Base-by-base conservation (phyloP, 345 rosid species). In the Eucalyptus viminalis region DNA sequence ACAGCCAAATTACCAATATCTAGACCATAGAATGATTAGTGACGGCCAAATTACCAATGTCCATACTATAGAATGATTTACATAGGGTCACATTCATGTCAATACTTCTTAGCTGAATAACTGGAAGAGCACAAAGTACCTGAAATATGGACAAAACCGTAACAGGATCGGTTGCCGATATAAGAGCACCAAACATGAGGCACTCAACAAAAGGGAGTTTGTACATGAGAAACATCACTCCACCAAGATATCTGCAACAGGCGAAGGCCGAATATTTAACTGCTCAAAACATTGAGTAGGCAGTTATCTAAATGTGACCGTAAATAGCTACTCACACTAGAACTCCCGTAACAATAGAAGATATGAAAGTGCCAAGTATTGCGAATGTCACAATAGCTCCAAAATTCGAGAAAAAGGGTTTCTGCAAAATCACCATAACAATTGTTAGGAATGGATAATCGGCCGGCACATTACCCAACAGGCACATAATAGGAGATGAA, bases 141-240 rank as follows among this genome's bases (percentile, higher is more conserved):
- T 98, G 99, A 91, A 98, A 98, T 92, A 97, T 97, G 87, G 99
- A 98, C 88, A 98, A 91, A 86, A 98, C 99, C 12, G 99, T 98
- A 89, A 98, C 99, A 91, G 99, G 99, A 92, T 98, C 99, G 1
- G 99, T 98, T 87, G 99, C 99, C 22, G 99, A 98, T 93, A 98
- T 98, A 86, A 98, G 97, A 89, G 99, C 97, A 88, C 99, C 99
- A 92, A 98, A 98, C 99, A 97, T 98, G 86, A 98, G 94, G 89
- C 99, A 98, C 92, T 98, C 99, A 88, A 96, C 95, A 62, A 97
- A 94, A 25, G 99, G 99, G 89, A 98, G 98, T 88, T 87, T 93
- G 92, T 95, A 98, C 97, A 97, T 98, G 91, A 97, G 97, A 92
- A 54, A 95, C 92, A 93, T 88, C 88, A 95, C 89, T 80, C 99